Evolutionary conservation across 164 flowering plant species (phyloP).

Genomic region (Tinospora cordifolia): DNA sequence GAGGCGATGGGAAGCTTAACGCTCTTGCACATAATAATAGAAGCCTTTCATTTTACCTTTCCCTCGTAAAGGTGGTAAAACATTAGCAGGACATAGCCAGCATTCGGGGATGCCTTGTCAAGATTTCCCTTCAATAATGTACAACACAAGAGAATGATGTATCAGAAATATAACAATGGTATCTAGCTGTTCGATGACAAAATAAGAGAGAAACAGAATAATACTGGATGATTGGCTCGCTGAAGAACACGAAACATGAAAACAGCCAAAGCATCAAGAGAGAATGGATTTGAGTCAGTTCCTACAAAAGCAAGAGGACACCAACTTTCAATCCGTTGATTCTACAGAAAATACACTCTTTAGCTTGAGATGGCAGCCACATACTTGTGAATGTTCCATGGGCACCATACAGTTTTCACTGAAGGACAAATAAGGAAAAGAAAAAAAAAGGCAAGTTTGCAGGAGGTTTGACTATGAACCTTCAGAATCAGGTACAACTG

Average conservation of each 20-base stretch:
- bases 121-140: constrained; percentile 65
- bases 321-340: background rate
- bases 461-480: constrained; percentile 32
- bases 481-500: constrained; percentile 84
- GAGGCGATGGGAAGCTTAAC: background rate
- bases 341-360: no score
- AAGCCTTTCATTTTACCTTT: constrained; percentile 41
- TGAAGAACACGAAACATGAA: constrained; percentile 89
- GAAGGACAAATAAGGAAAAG: no score
- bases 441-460: background rate
- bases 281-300: constrained; percentile 84
- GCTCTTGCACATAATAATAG: background rate
- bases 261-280: constrained; percentile 85
- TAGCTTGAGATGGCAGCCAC: no score
- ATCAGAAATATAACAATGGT: background rate
- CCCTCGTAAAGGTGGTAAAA: constrained; percentile 95
- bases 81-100: constrained; percentile 89
- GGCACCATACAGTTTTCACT: no score
- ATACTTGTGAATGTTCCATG: no score
- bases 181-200: background rate
- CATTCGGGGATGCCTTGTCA: constrained; percentile 84
- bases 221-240: constrained; percentile 91
- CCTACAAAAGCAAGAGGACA: constrained; percentile 34
- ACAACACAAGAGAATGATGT: constrained; percentile 6
- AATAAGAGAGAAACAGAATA: background rate